Evolutionary conservation across 306 rosid genomes (phyloP), one percentile per base, ranked within the genome.

Genomic region (Begonia fuchsioides): DNA sequence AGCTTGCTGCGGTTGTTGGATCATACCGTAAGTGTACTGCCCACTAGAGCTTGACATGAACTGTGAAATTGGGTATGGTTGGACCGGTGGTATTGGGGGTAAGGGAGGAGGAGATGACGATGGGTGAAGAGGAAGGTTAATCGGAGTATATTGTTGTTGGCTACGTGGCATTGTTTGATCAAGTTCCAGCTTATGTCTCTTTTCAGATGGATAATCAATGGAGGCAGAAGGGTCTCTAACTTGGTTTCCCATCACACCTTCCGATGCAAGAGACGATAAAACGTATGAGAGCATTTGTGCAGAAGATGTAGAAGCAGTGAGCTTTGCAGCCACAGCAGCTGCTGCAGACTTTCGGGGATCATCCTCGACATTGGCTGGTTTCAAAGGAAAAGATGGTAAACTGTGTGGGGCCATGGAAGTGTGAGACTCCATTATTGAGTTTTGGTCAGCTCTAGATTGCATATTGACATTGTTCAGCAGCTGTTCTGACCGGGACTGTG

Each of bases 281-380:
- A 85, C 98, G 63, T 69, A 90, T 16, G 98, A 79, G 51, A 90
- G 86, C 98, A 90, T 82, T 70, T 90, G 79, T 10, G 78, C 95
- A 0, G 98, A 90, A 62, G 95, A 85, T 26, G 95, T 85, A 3
- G 98, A 90, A 14, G 94, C 95, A 2, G 98, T 79, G 45, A 90
- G 77, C 70, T 90, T 85, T 15, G 98, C 98, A 6, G 98, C 98
- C 66, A 90, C 94, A n/a, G 96, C 98, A 32, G 98, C 98, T 19
- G 98, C 98, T 11, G 96, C 98, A 52, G 98, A 84, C 66, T 81
- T 90, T 54, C 81, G 93, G 1, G 84, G 79, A 55, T 90, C 95
- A 56, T 81, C 95, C 64, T 76, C 90, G 17, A 15, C 13, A 4
- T 63, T 80, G 32, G 73, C 88, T 54, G 86, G 53, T 39, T 74